phyloP scores from a whole-genome alignment of 2,329 filamentous ascomycete species.

The Taxawa tesnikishii region DNA sequence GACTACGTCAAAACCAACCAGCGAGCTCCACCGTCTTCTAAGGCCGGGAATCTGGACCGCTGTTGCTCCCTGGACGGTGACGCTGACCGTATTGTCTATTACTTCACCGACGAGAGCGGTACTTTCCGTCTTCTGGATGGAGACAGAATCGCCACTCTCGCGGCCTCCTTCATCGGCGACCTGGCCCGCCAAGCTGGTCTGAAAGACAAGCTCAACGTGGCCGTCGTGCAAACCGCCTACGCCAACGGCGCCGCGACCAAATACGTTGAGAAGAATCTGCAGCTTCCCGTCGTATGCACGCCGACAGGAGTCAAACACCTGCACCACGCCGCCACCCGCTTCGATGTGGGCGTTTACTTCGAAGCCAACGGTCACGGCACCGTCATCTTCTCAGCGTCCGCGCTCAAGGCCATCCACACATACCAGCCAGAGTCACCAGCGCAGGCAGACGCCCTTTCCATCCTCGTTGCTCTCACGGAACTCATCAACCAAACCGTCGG shows the following conservation, averaged over 20 bases:
- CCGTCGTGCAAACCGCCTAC: constrained; percentile 94
- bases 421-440: constrained; percentile 81
- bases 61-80: constrained; percentile 91
- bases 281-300: constrained; percentile 83
- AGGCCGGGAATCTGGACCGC: constrained; percentile 61
- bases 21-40: constrained; percentile 71
- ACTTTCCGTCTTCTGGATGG: constrained; percentile 90
- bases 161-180: constrained; percentile 86
- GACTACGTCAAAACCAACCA: constrained; percentile 98
- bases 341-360: constrained; percentile 95
- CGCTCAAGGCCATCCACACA: constrained; percentile 63
- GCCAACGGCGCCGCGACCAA: constrained; percentile 91
- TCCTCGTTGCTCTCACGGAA: constrained; percentile 69
- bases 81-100: constrained; percentile 90
- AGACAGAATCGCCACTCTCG: constrained; percentile 89
- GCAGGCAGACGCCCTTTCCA: constrained; percentile 80
- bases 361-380: constrained; percentile 98
- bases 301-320: constrained; percentile 95
- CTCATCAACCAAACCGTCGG: constrained; percentile 98
- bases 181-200: constrained; percentile 71
- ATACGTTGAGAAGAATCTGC: constrained; percentile 79
- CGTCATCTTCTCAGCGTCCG: constrained; percentile 81
- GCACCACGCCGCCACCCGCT: constrained; percentile 90
- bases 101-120: constrained; percentile 72
- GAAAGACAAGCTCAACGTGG: constrained; percentile 70